Base-by-base conservation (phyloP, 148 eudicot genomes). In the Camellia sinensis region DNA sequence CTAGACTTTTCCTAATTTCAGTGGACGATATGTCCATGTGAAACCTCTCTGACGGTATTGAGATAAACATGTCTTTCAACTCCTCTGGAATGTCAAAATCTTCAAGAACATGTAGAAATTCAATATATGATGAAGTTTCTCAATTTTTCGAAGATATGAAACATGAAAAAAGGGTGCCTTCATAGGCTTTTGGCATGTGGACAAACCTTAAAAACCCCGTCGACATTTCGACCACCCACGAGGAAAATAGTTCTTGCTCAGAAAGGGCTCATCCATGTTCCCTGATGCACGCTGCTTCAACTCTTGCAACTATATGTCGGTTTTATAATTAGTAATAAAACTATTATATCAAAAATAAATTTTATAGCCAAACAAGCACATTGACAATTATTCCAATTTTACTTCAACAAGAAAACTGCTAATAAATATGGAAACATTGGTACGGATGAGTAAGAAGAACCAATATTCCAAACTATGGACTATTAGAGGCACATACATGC, bases 11-110 rank as follows among this genome's bases (percentile, higher is more conserved):
- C 50, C 50, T 46, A 46, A 46, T 7, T 46, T 95, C 92, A 6
- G 97, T 92, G 11, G 97, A 94, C n/a, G 98, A 94, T 79, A 94
- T 89, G 81, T 86, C 88, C 89, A 87, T 79, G 22, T 89, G 92
- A 60, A 89, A 85, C 43, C 79, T 86, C 57, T 92, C 97, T 43
- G 86, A 80, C 60, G 98, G 94, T 83, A 94, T 91, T 44, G 97
- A 78, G 62, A 92, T 88, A 79, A 93, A 95, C 90, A 95, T 85
- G 80, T 91, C 98, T 68, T 78, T 89, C 15, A 95, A 74, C 78
- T 91, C 87, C 78, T 85, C 90, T 0, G 99, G 99, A 70, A 96
- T 89, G 69, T 87, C 85, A 56, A 94, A 84, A 85, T 96, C 99
- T 80, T 96, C 99, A 71, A 96, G 92, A 70, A 91, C 97, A 98